These are phyloP conservation scores for Podospora fimiseda DNA, from an alignment of 495 filamentous ascomycete species.

Conservation along the genomic window DNA sequence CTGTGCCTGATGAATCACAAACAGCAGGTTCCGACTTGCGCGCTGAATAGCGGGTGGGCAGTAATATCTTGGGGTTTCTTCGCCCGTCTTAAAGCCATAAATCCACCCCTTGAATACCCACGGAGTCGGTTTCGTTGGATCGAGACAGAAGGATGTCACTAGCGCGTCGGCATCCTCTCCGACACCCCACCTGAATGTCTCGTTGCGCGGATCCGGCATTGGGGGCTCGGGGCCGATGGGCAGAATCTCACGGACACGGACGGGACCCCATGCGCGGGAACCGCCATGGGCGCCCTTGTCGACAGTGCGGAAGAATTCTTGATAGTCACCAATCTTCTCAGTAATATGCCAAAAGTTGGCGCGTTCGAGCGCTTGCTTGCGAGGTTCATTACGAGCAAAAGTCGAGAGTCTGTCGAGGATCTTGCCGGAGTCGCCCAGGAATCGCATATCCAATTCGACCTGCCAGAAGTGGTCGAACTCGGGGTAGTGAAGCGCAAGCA, in stretches of 20 bases:
- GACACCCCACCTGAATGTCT: slow-evolving; percentile 53
- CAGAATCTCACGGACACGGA: slow-evolving; percentile 42
- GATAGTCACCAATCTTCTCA: slow-evolving; percentile 21
- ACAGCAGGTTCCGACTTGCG: slow-evolving; percentile 18
- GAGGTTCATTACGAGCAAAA: slow-evolving; percentile 49
- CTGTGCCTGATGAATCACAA: slow-evolving; percentile 29
- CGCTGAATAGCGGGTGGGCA: slow-evolving; percentile 32
- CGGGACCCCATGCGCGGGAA: slow-evolving; percentile 56
- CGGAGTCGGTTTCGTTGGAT: slow-evolving; percentile 34
- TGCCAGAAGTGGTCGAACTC: slow-evolving; percentile 59
- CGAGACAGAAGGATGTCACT: slow-evolving; percentile 45
- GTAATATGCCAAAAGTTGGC: slow-evolving; percentile 36
- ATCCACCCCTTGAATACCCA: slow-evolving; percentile 47
- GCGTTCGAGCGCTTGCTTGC: slow-evolving; percentile 36
- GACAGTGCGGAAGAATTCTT: slow-evolving; percentile 19
- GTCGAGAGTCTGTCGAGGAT: slow-evolving; percentile 41
- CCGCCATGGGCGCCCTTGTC: slow-evolving; percentile 19
- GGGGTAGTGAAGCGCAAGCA: slow-evolving; percentile 50
- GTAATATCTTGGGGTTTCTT: slow-evolving; percentile 25
- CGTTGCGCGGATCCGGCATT: slow-evolving; percentile 29
- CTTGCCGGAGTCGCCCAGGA: slow-evolving; percentile 51
- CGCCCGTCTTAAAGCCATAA: slow-evolving; percentile 31
- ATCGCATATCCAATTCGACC: slow-evolving; percentile 56
- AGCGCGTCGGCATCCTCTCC: slow-evolving; percentile 54
- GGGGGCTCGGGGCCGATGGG: slow-evolving; percentile 43